These are phyloP conservation scores for Tuber borchii DNA, from an alignment of 495 filamentous ascomycete genomes.

Conservation along the genomic window DNA sequence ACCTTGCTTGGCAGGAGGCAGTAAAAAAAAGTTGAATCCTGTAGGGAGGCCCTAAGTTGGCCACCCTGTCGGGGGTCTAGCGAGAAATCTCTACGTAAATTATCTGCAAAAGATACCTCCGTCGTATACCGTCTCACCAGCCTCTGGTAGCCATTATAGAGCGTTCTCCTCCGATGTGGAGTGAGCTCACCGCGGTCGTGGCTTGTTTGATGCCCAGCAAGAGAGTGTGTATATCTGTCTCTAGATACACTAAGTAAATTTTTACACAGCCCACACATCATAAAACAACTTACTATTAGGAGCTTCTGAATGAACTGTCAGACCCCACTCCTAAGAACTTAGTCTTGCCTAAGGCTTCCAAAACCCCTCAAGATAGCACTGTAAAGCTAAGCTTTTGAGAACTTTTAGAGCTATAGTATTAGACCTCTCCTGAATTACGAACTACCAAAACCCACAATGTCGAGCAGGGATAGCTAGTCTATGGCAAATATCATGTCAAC, in stretches of 20 bases:
- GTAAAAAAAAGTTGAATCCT: background rate
- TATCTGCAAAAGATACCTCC: background rate
- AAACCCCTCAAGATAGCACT: background rate
- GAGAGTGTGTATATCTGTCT: background rate
- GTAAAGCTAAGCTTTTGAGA: background rate
- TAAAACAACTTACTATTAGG: no score
- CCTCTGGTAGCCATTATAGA: background rate
- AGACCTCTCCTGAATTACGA: background rate
- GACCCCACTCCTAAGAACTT: background rate
- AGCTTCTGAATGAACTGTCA: no score
- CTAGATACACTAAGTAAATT: background rate
- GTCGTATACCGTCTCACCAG: background rate
- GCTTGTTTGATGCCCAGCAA: background rate
- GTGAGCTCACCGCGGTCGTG: background rate
- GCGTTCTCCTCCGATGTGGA: background rate
- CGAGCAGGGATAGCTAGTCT: background rate
- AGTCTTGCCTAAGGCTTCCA: no score
- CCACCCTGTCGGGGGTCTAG: background rate
- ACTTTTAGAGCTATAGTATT: background rate
- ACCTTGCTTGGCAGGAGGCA: background rate
- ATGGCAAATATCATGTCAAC: background rate
- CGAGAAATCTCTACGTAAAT: background rate
- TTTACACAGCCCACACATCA: background rate
- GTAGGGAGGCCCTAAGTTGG: background rate
- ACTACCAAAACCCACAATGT: background rate